Evolutionary conservation across 2,329 filamentous ascomycete genomes (phyloP).

Genomic region (Stylonectria norvegica): DNA sequence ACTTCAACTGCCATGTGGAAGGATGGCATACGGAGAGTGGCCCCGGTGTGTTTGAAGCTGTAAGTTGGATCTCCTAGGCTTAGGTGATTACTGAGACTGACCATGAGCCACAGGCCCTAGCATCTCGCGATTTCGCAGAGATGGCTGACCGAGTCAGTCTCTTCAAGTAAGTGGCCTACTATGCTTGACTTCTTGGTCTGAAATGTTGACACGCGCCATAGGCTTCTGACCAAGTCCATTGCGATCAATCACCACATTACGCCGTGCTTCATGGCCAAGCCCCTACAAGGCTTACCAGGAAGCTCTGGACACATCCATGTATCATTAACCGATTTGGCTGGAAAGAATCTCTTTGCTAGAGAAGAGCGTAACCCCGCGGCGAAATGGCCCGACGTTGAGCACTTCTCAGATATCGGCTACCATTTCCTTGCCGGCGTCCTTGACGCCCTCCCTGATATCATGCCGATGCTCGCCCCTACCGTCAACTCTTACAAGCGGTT

Average conservation of each 20-base stretch:
- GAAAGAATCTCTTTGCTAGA: constrained; percentile 65
- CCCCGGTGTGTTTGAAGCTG: constrained; percentile 47
- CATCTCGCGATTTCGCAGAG: constrained; percentile 77
- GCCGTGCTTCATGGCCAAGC: constrained; percentile 78
- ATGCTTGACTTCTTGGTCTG: too few species aligned
- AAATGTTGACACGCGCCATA: constrained; percentile 3
- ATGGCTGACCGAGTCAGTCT: constrained; percentile 89
- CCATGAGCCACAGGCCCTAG: constrained; percentile 49
- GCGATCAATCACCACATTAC: constrained; percentile 69
- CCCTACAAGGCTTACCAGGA: constrained; percentile 65
- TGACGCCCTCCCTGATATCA: constrained; percentile 68
- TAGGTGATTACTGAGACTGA: neutral
- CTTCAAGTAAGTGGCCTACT: constrained; percentile 88
- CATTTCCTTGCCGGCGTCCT: constrained; percentile 71
- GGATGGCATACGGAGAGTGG: constrained; percentile 84
- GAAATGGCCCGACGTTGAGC: constrained; percentile 56
- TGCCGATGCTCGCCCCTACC: constrained; percentile 71
- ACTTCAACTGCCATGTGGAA: constrained; percentile 71
- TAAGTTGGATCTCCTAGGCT: constrained; percentile 19
- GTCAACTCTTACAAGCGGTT: constrained; percentile 75
- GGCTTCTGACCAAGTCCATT: constrained; percentile 57
- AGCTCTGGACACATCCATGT: constrained; percentile 76
- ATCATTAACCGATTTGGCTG: constrained; percentile 60
- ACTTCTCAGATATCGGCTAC: constrained; percentile 65
- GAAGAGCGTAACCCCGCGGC: constrained; percentile 49